phyloP scores from a whole-genome alignment of 192 early-diverging fungal species.

The Glomus cerebriforme region DNA sequence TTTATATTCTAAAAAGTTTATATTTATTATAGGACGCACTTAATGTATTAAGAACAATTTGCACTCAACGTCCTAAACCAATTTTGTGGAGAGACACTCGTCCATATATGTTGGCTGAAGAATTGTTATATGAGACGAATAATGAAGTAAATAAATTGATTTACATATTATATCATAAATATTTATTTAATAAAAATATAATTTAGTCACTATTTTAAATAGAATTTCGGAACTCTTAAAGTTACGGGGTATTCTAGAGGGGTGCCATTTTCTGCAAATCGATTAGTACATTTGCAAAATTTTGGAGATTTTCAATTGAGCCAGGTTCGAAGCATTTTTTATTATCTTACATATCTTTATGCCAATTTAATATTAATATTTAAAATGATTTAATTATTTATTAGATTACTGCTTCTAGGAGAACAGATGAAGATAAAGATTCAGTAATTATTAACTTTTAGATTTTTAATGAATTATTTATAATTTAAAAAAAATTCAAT shows the following conservation, averaged over 20 bases:
- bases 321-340: constrained; percentile 43
- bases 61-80: constrained; percentile 75
- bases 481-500: not conserved
- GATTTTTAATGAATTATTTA: not conserved
- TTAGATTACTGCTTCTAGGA: not conserved
- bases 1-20: not conserved
- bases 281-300: constrained; percentile 87
- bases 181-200: not conserved
- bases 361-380: constrained; percentile 16
- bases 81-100: constrained; percentile 85
- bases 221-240: constrained; percentile 62
- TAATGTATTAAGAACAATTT: constrained; percentile 73
- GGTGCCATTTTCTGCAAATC: constrained; percentile 83
- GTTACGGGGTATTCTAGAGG: constrained; percentile 91
- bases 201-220: not conserved
- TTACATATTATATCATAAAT: not conserved
- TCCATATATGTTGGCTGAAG: constrained; percentile 85
- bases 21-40: constrained; percentile 51
- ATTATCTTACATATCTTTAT: constrained; percentile 35
- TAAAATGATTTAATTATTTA: not conserved
- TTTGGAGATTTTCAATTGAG: constrained; percentile 95
- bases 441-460: not conserved
- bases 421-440: constrained; percentile 21
- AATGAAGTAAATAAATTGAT: constrained; percentile 34
- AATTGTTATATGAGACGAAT: constrained; percentile 65